A percentile compares a stretch with the other conserved stretches of the same genome.
Conservation (phyloP, 345 rosid genomes). For the Microcos paniculata region DNA sequence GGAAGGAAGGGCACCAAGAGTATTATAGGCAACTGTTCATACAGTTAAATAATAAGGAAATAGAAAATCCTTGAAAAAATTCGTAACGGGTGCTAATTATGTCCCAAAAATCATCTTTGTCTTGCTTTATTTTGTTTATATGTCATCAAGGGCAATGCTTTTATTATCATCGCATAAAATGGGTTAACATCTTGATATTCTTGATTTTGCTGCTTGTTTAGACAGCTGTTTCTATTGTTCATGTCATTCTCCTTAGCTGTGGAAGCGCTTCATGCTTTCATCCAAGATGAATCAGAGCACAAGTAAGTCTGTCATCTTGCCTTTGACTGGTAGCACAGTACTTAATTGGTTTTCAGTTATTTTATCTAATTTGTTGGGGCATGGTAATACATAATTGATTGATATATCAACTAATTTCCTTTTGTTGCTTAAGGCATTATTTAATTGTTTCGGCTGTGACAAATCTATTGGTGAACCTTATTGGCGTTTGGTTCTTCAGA, state of each 20-base stretch:
- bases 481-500: slow-evolving; percentile 99
- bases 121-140: slow-evolving; percentile 10
- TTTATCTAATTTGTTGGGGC: neutral
- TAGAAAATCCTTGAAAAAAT: neutral
- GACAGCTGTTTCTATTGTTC: slow-evolving; percentile 99
- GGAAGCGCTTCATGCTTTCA: slow-evolving; percentile 98
- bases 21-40: neutral
- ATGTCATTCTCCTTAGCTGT: slow-evolving; percentile 97
- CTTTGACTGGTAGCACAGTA: neutral
- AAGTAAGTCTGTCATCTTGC: slow-evolving; percentile 54
- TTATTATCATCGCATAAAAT: slow-evolving; percentile 3
- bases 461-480: slow-evolving; percentile 84
- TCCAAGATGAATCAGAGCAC: slow-evolving; percentile 98
- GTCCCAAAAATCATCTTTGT: neutral
- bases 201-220: slow-evolving; percentile 70
- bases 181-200: slow-evolving; percentile 46
- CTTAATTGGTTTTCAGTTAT: slow-evolving; percentile 7
- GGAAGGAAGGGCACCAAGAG: no score
- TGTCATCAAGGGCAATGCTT: neutral
- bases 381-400: neutral
- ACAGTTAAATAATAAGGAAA: neutral
- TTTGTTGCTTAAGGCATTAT: slow-evolving; percentile 72
- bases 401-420: neutral
- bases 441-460: slow-evolving; percentile 96
- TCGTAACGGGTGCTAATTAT: neutral